Evolutionary conservation across 1,284 basidiomycete species (phyloP), one percentile per base, ranked within the genome.

Genomic region (Cutaneotrichosporon dermatis): DNA sequence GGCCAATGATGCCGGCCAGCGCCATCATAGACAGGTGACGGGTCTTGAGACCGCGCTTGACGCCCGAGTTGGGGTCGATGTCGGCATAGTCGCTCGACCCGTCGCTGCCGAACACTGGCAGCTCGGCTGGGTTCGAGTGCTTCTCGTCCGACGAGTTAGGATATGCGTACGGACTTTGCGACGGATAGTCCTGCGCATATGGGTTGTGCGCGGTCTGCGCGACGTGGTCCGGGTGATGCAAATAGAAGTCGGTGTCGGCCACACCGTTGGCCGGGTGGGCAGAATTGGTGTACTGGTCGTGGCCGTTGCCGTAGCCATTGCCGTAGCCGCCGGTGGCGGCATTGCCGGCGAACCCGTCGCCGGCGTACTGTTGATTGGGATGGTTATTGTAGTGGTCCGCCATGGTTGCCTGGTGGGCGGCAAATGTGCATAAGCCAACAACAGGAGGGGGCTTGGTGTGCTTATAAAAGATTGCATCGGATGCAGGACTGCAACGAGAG

Each of bases 11-110:
- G 50, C 70, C 70, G 3, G 69, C 70, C 0, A 72, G 59, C 11
- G 70, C 70, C 46, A 72, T 67, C 70, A 72, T 72, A 15, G 58
- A 63, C 10, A 72, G 44, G 55, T 72, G 70, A 15, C 70, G 51
- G 41, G 68, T 68, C 40, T 61, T 60, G 40, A 71, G 62, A 35
- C 61, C 69, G 33, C 69, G 59, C 52, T 63, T 64, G 25, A 64
- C 63, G 40, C 63, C 63, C 35, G 54, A 55, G 16, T 60, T 8
- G 3, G 61, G 61, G 56, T 63, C 61, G 6, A 63, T 60, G 53
- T 51, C 58, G 15, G 10, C 40, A 2, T 34, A 33, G 37, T 63
- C 61, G 43, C 49, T 51, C 16, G 16, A 16, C 33, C 35, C 37
- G 34, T 56, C 48, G 45, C 36, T 54, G 51, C 34, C 5, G 9